Evolutionary conservation across 768 basidiomycete species (phyloP).

Genomic region (Ramaria sp.): DNA sequence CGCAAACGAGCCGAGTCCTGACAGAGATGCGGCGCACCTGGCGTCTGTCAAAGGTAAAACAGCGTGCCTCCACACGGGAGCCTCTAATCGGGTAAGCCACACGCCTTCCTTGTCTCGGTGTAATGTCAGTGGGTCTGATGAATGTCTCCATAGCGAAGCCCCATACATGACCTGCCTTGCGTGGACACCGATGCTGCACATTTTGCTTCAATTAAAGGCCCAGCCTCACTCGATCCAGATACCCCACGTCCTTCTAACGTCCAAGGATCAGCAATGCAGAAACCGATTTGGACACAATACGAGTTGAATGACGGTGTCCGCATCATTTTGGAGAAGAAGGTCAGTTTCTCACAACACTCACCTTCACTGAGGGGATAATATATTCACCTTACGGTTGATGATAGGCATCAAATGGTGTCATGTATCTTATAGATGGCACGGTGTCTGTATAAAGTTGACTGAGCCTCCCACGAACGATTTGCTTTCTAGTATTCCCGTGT

Average conservation of each 20-base stretch:
- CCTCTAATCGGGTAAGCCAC: background rate
- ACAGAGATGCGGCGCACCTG: background rate
- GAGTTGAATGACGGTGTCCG: constrained; percentile 42
- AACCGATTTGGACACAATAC: constrained; percentile 39
- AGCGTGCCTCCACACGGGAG: background rate
- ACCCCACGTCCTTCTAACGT: background rate
- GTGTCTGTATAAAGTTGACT: constrained; percentile 17
- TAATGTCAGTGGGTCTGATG: background rate
- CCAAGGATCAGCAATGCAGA: background rate
- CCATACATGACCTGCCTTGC: background rate
- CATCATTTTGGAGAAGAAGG: constrained; percentile 55
- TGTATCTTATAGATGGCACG: constrained; percentile 50
- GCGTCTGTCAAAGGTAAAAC: background rate
- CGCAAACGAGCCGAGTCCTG: background rate
- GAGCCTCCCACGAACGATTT: background rate
- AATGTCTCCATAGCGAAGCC: background rate
- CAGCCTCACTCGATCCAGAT: constrained; percentile 21
- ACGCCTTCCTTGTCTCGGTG: background rate
- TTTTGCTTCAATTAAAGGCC: constrained; percentile 13
- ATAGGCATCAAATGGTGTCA: constrained; percentile 43
- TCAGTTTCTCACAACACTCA: constrained; percentile 22
- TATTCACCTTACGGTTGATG: background rate
- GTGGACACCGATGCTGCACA: background rate
- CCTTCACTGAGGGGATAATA: background rate
- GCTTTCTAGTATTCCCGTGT: background rate